Percentiles rank a stretch among this genome's conserved stretches.
phyloP scores from a whole-genome alignment of 495 filamentous ascomycete genomes.

The Wilcoxina mikolae region DNA sequence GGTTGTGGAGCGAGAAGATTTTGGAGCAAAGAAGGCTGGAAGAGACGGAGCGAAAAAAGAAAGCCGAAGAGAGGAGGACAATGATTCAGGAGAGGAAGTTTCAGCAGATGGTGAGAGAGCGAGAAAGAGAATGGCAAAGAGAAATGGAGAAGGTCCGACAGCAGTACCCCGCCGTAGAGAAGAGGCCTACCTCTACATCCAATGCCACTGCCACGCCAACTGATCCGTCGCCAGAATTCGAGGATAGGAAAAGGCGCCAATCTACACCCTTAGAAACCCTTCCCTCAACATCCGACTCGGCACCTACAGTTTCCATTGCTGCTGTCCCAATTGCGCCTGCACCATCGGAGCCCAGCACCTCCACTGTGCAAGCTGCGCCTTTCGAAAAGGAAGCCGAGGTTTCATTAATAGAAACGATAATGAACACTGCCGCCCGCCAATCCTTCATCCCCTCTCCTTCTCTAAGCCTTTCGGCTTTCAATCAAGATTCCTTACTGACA shows the following conservation, averaged over 20 bases:
- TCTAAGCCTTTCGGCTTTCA: not conserved
- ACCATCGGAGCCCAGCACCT: not conserved
- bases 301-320: not conserved
- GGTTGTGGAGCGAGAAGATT: slow-evolving; percentile 7
- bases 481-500: not conserved
- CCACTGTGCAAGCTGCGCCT: not conserved
- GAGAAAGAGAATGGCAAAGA: not conserved
- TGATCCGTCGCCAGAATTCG: not conserved
- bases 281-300: not conserved
- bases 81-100: slow-evolving; percentile 13
- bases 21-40: slow-evolving; percentile 7
- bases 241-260: not conserved
- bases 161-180: slow-evolving; percentile 3
- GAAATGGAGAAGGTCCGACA: slow-evolving; percentile 1
- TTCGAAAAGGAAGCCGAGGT: not conserved
- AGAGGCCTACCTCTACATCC: not conserved
- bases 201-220: not conserved
- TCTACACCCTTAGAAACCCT: not conserved
- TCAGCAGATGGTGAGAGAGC: slow-evolving; percentile 9
- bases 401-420: not conserved
- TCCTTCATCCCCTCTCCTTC: not conserved
- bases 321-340: not conserved
- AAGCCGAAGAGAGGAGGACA: slow-evolving; percentile 10
- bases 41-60: slow-evolving; percentile 14
- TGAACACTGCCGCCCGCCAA: not conserved